phyloP scores from a whole-genome alignment of 2,329 filamentous ascomycete genomes.

The Ceratocystis ficicola region DNA sequence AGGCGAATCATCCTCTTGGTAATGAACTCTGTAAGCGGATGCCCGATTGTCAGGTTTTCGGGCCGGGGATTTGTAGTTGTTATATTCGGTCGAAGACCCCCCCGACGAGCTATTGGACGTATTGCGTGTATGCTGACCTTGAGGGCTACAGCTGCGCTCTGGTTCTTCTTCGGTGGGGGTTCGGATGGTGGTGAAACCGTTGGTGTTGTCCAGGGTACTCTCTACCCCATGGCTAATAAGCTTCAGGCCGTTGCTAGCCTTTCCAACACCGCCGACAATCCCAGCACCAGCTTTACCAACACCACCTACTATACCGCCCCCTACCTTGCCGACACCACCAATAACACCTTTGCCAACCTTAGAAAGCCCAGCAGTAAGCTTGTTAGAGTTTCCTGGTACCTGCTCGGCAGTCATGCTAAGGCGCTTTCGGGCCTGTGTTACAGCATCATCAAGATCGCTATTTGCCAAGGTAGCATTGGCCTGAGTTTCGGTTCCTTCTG shows the following conservation, averaged over 20 bases:
- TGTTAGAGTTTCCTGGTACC: conserved; percentile 28
- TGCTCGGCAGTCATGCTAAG: conserved; percentile 13
- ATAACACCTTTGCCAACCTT: conserved; percentile 19
- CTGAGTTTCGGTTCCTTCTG: conserved; percentile 36
- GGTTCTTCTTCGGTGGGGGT: not conserved
- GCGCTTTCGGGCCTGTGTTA: conserved; percentile 30
- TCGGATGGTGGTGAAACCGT: conserved; percentile 37
- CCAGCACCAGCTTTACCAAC: conserved; percentile 29
- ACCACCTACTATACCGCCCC: conserved; percentile 16
- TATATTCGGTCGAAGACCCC: conserved; percentile 14
- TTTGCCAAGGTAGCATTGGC: conserved; percentile 40
- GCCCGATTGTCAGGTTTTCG: not conserved
- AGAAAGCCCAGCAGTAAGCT: conserved; percentile 30
- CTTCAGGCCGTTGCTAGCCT: conserved; percentile 37
- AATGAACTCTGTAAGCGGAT: conserved; percentile 12
- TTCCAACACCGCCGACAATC: conserved; percentile 31
- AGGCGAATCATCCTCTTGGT: conserved; percentile 11
- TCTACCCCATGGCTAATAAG: conserved; percentile 41
- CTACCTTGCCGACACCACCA: conserved; percentile 18
- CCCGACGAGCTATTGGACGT: not conserved
- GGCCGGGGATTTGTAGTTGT: conserved; percentile 5
- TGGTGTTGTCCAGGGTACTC: conserved; percentile 41
- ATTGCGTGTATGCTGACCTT: conserved; percentile 20
- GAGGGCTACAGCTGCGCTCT: conserved; percentile 22
- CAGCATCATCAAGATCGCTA: conserved; percentile 38